These are phyloP conservation scores for Solanum pennellii DNA, from an alignment of 257 asterid genomes.

Conservation along the genomic window DNA sequence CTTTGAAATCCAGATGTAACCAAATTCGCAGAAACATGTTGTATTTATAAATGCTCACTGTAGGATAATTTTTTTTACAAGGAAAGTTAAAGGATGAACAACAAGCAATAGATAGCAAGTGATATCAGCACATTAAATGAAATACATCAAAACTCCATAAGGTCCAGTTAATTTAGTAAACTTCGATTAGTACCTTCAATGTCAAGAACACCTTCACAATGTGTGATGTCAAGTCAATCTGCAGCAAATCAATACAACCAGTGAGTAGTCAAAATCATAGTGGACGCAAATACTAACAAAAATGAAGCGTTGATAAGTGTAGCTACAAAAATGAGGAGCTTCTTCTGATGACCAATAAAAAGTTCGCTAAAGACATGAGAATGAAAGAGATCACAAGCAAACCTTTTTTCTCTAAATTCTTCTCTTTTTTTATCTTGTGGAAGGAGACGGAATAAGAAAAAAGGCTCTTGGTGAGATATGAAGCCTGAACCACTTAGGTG, in stretches of 20 bases:
- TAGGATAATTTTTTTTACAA: not conserved
- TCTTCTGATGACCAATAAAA: not conserved
- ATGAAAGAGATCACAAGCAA: not conserved
- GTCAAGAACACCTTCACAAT: constrained; percentile 80
- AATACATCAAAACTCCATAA: not conserved
- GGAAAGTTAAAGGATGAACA: not conserved
- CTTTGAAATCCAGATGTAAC: not conserved
- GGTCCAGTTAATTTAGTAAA: not conserved
- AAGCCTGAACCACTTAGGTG: not conserved
- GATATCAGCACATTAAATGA: not conserved
- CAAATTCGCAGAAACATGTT: not conserved
- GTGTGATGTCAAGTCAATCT: constrained; percentile 94
- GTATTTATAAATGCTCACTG: not conserved
- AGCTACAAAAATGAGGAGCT: not conserved
- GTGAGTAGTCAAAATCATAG: not conserved
- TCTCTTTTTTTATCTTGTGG: not conserved
- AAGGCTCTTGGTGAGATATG: not conserved
- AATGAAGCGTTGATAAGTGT: not conserved
- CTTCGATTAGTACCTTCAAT: constrained; percentile 47
- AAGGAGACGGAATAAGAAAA: not conserved
- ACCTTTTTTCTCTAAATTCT: not conserved
- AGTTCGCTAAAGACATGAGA: not conserved
- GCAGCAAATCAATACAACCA: constrained; percentile 19
- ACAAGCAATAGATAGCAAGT: not conserved
- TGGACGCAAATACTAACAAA: not conserved